phyloP scores from a whole-genome alignment of 2,329 filamentous ascomycete genomes.

The Tolypocladium inflatum region DNA sequence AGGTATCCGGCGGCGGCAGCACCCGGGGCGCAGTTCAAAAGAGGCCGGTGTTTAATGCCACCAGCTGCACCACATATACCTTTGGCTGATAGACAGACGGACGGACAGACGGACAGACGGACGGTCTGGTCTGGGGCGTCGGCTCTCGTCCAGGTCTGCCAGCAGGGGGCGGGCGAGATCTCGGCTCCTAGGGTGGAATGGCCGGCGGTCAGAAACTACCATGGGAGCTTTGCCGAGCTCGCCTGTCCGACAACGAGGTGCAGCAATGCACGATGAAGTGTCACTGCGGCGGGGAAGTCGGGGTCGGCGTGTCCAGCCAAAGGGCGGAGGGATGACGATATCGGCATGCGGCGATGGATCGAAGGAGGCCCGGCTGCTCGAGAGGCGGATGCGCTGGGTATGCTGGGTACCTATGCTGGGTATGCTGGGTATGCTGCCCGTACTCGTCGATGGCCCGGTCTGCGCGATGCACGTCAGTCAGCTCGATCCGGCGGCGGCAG shows the following conservation, averaged over 20 bases:
- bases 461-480: not conserved
- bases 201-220: not conserved
- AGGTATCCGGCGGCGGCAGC: not conserved
- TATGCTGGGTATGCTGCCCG: not conserved
- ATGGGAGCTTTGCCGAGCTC: not conserved
- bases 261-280: slow-evolving; percentile 13
- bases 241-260: slow-evolving; percentile 2
- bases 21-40: too few species aligned
- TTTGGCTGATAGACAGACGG: not conserved
- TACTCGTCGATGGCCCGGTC: not conserved
- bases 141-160: not conserved
- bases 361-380: not conserved
- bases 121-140: not conserved
- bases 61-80: not conserved
- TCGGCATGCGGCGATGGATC: not conserved
- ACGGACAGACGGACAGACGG: not conserved
- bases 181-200: not conserved
- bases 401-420: not conserved
- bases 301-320: slow-evolving; percentile 1
- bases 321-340: not conserved
- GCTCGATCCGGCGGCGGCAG: not conserved
- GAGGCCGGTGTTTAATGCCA: not conserved
- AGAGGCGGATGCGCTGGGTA: not conserved
- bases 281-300: slow-evolving; percentile 8
- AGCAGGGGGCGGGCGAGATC: not conserved